phyloP scores from a whole-genome alignment of 225 moss, liverwort and hornwort genomes.

The Pseudoscleropodium purum region DNA sequence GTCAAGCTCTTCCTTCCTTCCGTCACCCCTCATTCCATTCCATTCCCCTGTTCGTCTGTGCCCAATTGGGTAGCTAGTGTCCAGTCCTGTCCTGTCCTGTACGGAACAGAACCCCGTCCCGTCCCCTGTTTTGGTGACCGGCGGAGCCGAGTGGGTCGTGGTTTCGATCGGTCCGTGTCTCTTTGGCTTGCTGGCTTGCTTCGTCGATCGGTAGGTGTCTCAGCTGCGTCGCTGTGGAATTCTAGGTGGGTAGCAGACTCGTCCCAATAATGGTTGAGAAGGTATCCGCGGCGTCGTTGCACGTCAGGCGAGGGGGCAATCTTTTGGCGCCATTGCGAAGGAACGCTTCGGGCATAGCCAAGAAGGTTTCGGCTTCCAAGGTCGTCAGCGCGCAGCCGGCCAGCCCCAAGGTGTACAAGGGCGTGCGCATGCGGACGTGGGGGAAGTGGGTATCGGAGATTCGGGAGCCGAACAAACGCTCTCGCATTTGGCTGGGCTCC shows the following conservation, averaged over 20 bases:
- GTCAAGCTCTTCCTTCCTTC: background rate
- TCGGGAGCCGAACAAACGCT: conserved; percentile 14
- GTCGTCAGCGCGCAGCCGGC: background rate
- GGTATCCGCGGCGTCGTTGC: background rate
- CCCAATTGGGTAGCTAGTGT: background rate
- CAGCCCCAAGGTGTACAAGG: background rate
- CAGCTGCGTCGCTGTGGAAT: background rate
- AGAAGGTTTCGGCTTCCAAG: background rate
- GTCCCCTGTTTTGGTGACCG: background rate
- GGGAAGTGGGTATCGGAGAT: conserved; percentile 28
- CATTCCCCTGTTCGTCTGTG: background rate
- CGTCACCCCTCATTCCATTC: background rate
- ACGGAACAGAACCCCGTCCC: background rate
- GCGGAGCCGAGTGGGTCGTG: background rate
- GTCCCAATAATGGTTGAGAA: conserved; percentile 17
- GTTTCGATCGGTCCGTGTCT: background rate
- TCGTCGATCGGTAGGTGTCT: background rate
- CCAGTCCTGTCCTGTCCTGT: background rate
- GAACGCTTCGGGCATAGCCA: background rate
- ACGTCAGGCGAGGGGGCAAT: conserved; percentile 7
- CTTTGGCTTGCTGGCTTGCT: background rate
- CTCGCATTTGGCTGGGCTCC: conserved; percentile 21
- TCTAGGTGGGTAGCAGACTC: background rate
- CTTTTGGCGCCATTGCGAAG: conserved; percentile 1
- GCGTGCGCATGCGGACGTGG: conserved; percentile 23